Base-by-base conservation (phyloP, 1,284 basidiomycete species). In the Xerocomus alliaceus region DNA sequence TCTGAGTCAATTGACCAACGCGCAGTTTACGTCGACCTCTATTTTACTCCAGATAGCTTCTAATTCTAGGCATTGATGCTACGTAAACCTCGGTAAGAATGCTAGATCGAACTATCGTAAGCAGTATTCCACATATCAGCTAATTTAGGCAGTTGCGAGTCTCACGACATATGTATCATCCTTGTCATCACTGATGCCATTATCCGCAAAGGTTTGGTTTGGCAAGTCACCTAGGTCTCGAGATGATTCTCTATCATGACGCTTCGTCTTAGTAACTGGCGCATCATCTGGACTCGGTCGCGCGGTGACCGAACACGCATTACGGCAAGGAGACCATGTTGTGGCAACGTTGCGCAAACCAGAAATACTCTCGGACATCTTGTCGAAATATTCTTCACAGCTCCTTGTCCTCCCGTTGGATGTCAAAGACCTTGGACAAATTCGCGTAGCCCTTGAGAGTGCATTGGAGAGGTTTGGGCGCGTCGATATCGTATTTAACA, bases 341-440 rank as follows among this genome's bases (percentile, higher is more conserved):
- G 60, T 72, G 13, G 73, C 71, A n/a, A 69, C 70, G 13, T n/a
- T 65, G 35, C 63, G 65, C 35, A 52, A 63, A 54, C 62, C 64
- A 2, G 64, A 61, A 18, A 54, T 52, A 8, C 63, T 76, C 42
- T 64, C 62, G 15, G 64, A 64, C 32, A 60, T 76, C 31, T 28
- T 54, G 15, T 42, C 61, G 18, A 62, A 46, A 39, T 75, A 79
- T 35, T 67, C 80, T 29, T 70, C 79, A 15, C 74, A 77, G 55
- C 79, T 80, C 12, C 81, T 84, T 20, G 64, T 80, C 12, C 71
- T 85, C 18, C 67, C 54, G 13, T 57, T 72, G 6, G 76, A 77
- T 42, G 72, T 78, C 46, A 68, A 35, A 24, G 29, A 58, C 32
- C 57, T 62, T 8, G 53, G 58, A 32, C 64, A 67, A 39, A 68